Base-by-base conservation (phyloP, 2,329 filamentous ascomycete species). In the Botrytis aclada region DNA sequence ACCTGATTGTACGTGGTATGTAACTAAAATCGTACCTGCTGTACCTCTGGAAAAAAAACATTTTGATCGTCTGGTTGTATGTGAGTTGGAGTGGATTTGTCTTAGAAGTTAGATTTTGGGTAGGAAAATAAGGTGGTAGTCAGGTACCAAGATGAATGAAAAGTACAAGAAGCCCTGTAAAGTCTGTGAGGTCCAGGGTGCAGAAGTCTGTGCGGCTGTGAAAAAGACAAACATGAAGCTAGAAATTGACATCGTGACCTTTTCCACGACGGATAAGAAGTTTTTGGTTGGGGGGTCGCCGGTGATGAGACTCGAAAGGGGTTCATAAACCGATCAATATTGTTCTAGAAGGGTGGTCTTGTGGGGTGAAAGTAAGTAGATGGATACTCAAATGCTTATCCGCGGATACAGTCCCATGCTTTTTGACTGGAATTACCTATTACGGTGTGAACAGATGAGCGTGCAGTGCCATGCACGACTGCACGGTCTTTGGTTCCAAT, bases 241-340 rank as follows among this genome's bases (percentile, higher is more conserved):
- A 39, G 47, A 67, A 54, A 67, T 67, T 67, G 64, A 54, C 64
- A 67, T 67, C 64, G 64, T 67, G 64, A 67, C 64, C 64, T 39
- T 29, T 66, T 29, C 2, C 43, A 37, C 43, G 22, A 66, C 25
- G 63, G 43, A 51, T 51, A 66, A 66, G 45, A 66, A 39, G 34
- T n/a, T 54, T 39, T 29, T 29, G 32, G 43, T n/a, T 62, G n/a
- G 45, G 45, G 64, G 64, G 32, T 54, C 25, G n/a, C 45, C 64
- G 45, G 64, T 18, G n/a, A 39, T 54, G 34, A 54, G 25, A 29
- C 25, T 54, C 16, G 45, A 67, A 67, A 67, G 64, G 22, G 43
- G 64, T 54, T 37, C 20, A 39, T 29, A 45, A 29, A 51, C 64
- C 64, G 64, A 67, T 29, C 22, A 7, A 54, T 39, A 39, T 41